These are phyloP conservation scores for Cucurbita argyrosperma DNA, from an alignment of 306 rosid species.

Conservation along the genomic window DNA sequence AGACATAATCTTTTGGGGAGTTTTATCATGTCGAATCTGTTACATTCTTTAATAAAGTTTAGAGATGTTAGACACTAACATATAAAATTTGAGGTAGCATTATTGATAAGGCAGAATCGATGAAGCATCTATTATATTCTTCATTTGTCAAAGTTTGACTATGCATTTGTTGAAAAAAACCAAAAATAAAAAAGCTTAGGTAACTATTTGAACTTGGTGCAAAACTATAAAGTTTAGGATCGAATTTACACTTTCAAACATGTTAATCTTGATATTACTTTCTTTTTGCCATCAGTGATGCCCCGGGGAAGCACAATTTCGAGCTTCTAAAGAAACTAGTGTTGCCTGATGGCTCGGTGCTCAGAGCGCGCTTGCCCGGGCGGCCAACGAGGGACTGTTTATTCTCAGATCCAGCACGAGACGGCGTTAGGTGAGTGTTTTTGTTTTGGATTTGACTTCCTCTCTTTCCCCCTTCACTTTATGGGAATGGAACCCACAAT, in stretches of 20 bases:
- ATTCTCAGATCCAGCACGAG: slow-evolving; percentile 73
- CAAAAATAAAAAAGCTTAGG: not conserved
- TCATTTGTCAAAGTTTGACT: not conserved
- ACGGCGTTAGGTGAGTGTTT: slow-evolving; percentile 31
- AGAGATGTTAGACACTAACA: not conserved
- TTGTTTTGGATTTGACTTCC: not conserved
- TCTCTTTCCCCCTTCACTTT: not conserved
- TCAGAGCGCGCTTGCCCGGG: slow-evolving; percentile 72
- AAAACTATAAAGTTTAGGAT: not conserved
- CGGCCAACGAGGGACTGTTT: slow-evolving; percentile 80
- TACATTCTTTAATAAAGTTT: not conserved
- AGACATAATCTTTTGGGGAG: no score
- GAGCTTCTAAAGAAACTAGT: slow-evolving; percentile 58
- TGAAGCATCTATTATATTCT: not conserved
- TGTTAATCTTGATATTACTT: not conserved
- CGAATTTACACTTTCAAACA: not conserved
- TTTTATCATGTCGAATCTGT: not conserved
- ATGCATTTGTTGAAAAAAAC: not conserved
- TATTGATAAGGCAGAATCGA: no score
- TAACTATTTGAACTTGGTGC: not conserved
- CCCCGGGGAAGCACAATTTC: slow-evolving; percentile 72
- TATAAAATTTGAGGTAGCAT: not conserved
- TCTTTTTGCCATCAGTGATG: slow-evolving; percentile 31
- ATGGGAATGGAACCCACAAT: not conserved
- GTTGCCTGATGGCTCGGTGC: slow-evolving; percentile 66